Conservation (phyloP, 1,139 yeast genomes). For the Pichia sp. region DNA sequence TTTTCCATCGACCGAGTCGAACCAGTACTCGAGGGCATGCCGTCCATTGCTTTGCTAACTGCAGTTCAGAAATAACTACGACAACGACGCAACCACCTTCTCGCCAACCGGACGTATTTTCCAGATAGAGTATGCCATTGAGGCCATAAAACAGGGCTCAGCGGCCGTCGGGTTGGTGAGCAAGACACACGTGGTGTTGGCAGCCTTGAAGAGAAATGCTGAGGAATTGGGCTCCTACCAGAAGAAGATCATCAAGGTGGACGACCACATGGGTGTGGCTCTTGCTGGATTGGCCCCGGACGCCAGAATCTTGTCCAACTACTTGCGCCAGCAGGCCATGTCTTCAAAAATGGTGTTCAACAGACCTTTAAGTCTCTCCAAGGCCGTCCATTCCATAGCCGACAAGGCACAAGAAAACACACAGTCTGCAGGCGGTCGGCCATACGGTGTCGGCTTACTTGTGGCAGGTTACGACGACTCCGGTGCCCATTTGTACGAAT, state of each 20-base stretch:
- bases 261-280: constrained; percentile 90
- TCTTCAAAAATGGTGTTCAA: constrained; percentile 80
- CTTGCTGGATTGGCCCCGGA: constrained; percentile 98
- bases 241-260: constrained; percentile 85
- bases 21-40: no score
- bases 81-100: constrained; percentile 95
- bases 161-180: constrained; percentile 95
- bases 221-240: constrained; percentile 97
- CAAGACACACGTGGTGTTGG: constrained; percentile 80
- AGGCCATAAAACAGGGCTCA: constrained; percentile 96
- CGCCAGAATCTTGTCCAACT: constrained; percentile 88
- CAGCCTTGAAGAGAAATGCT: constrained; percentile 91
- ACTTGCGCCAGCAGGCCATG: constrained; percentile 87
- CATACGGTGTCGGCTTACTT: constrained; percentile 93
- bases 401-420: constrained; percentile 97
- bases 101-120: constrained; percentile 96
- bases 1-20: background rate
- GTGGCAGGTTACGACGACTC: constrained; percentile 91
- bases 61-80: constrained; percentile 95
- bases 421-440: constrained; percentile 93
- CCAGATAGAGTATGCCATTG: constrained; percentile 94
- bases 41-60: background rate
- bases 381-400: constrained; percentile 82
- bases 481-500: constrained; percentile 92
- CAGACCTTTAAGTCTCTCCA: constrained; percentile 79